Conservation (phyloP, 2,329 filamentous ascomycete genomes). For the Didymella keratinophila region DNA sequence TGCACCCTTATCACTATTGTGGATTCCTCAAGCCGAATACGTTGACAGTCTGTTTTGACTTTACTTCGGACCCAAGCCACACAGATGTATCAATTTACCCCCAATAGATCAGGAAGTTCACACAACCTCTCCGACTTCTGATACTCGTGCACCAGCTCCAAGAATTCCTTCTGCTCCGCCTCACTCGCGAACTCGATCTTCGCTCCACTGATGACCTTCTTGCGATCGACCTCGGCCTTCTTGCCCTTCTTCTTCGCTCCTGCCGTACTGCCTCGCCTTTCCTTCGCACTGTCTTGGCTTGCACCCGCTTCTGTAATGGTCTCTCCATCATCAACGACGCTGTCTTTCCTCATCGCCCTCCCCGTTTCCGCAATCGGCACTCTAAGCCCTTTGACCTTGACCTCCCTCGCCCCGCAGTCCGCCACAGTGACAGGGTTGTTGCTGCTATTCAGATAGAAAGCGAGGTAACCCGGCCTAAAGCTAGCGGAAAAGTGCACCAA, state of each 20-base stretch:
- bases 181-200: constrained; percentile 56
- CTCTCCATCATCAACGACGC: constrained; percentile 18
- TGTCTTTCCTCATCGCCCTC: constrained; percentile 33
- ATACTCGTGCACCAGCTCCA: constrained; percentile 49
- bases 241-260: constrained; percentile 4
- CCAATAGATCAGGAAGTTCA: constrained; percentile 50
- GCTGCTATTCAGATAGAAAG: constrained; percentile 55
- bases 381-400: constrained; percentile 55
- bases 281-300: constrained; percentile 8
- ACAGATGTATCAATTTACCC: constrained; percentile 32
- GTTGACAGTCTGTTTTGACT: too few relatives aligned
- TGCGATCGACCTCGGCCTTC: constrained; percentile 38
- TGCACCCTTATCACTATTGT: too few relatives aligned
- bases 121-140: constrained; percentile 45
- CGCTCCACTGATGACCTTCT: constrained; percentile 53
- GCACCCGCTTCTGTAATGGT: not conserved
- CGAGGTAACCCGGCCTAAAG: constrained; percentile 55
- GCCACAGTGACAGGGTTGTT: constrained; percentile 51
- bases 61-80: too few relatives aligned
- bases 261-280: not conserved
- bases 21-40: too few relatives aligned
- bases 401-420: constrained; percentile 49
- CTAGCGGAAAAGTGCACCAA: constrained; percentile 56
- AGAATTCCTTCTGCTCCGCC: constrained; percentile 52
- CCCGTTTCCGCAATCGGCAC: constrained; percentile 41